Percentiles rank a stretch among this genome's conserved stretches.
Evolutionary conservation across 371 early-diverging fungal genomes (phyloP).

Genomic region (Mucor piriformis): DNA sequence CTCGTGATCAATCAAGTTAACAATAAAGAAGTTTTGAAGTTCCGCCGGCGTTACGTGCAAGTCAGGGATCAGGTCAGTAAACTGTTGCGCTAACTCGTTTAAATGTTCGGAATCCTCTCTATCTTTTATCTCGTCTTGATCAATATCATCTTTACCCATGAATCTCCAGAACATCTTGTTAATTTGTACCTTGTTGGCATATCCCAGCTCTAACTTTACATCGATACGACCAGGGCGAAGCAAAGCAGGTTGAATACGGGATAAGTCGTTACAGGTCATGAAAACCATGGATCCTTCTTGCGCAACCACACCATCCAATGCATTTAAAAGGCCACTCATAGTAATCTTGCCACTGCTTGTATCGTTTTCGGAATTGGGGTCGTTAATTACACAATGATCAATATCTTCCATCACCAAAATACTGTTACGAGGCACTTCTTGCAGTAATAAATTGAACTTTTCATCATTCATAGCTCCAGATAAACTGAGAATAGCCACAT

Average conservation of each 20-base stretch:
- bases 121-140: not conserved
- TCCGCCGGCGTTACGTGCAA: slow-evolving; percentile 54
- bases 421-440: slow-evolving; percentile 35
- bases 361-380: slow-evolving; percentile 17
- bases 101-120: slow-evolving; percentile 3
- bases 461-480: slow-evolving; percentile 38
- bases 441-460: slow-evolving; percentile 29
- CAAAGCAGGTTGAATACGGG: slow-evolving; percentile 91
- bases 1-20: slow-evolving; percentile 28
- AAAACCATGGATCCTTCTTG: slow-evolving; percentile 88
- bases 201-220: slow-evolving; percentile 79
- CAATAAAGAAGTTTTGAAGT: slow-evolving; percentile 46
- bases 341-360: slow-evolving; percentile 72
- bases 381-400: slow-evolving; percentile 45
- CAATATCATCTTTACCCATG: slow-evolving; percentile 18
- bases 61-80: slow-evolving; percentile 35
- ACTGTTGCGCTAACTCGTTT: slow-evolving; percentile 4
- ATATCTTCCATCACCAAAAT: slow-evolving; percentile 54
- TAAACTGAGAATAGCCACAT: slow-evolving; percentile 45
- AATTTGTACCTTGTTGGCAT: slow-evolving; percentile 73
- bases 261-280: slow-evolving; percentile 98
- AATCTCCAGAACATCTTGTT: slow-evolving; percentile 54
- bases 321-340: slow-evolving; percentile 91
- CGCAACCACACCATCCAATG: slow-evolving; percentile 92
- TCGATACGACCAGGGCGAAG: slow-evolving; percentile 97